Evolutionary conservation across 2,329 filamentous ascomycete genomes (phyloP), one percentile per base, ranked within the genome.

Genomic region (Sclerotinia minor): DNA sequence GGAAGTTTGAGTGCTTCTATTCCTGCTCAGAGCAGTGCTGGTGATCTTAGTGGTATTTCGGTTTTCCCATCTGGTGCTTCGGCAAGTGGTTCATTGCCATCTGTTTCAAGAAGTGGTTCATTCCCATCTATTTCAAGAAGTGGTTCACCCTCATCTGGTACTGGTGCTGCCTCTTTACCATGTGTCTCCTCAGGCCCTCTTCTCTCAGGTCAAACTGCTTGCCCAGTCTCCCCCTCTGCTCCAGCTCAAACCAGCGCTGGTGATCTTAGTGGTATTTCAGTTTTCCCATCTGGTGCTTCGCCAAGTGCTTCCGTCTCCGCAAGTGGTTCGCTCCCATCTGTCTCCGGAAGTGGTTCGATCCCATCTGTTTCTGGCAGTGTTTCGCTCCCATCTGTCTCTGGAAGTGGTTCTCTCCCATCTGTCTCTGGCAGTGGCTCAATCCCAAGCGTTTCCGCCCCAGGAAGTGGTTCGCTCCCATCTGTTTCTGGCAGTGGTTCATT

Each of bases 111-210:
- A 26, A 7, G 1, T 21, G 26, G 17, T 8, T 63, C 59, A 19
- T 29, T 41, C 1, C 24, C 61, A 64, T 41, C 45, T 7, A 32
- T 21, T 3, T 29, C 49, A 45, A 41, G 35, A 59, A 59, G 44
- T 32, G 57, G 41, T 17, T 29, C 57, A 15, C 45, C 17, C 6
- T 41, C 57, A 38, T 65, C 63, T 35, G 63, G 35, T 17, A 64
- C 8, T 11, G 38, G 47, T 7, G 8, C 11, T 55, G 32, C 53
- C 13, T 38, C 53, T 24, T 19, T 2, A n/a, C 53, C 53, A 38
- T 55, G 53, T 55, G 44, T 49, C 41, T 49, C 45, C 21, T 35
- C 47, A 32, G 59, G 41, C 2, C 15, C 58, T 24, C 47, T 50
- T 35, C 24, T 29, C 26, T 47, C 44, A 4, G 24, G 26, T 29